Evolutionary conservation across 176 grass and related monocot genomes (phyloP).

Genomic region (Chloris gayana): DNA sequence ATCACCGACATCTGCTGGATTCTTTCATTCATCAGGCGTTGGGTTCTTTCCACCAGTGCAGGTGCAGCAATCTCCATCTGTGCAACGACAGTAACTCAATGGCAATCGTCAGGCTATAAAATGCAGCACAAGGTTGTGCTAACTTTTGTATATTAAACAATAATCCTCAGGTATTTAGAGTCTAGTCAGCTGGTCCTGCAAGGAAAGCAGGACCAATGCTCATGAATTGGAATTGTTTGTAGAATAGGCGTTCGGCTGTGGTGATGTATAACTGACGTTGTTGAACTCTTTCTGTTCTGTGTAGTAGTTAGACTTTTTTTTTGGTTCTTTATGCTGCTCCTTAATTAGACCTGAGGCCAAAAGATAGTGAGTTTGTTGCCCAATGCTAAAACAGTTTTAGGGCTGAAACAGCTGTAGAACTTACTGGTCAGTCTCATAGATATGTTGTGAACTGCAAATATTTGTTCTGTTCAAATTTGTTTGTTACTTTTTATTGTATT

Average conservation of each 20-base stretch:
- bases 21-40: conserved; percentile 61
- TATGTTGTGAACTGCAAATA: conserved; percentile 41
- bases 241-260: conserved; percentile 46
- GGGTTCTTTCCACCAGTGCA: conserved; percentile 77
- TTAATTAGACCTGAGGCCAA: conserved; percentile 7
- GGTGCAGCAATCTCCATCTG: conserved; percentile 70
- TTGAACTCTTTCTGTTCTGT: conserved; percentile 25
- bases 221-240: conserved; percentile 35
- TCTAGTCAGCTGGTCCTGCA: conserved; percentile 34
- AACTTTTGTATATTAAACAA: conserved; percentile 68
- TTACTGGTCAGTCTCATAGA: conserved; percentile 27
- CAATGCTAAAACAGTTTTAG: conserved; percentile 14
- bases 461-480: conserved; percentile 25
- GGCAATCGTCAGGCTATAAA: conserved; percentile 23
- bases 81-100: conserved; percentile 65
- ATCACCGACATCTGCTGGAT: conserved; percentile 55
- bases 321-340: conserved; percentile 3
- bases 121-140: conserved; percentile 42
- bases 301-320: conserved; percentile 34
- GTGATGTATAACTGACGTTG: conserved; percentile 42
- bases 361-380: conserved; percentile 20
- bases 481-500: not conserved
- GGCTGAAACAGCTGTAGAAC: conserved; percentile 16
- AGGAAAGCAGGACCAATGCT: conserved; percentile 36
- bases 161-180: conserved; percentile 30